Conservation (phyloP, 176 grass and related monocot genomes). For the Neostapfia colusana region DNA sequence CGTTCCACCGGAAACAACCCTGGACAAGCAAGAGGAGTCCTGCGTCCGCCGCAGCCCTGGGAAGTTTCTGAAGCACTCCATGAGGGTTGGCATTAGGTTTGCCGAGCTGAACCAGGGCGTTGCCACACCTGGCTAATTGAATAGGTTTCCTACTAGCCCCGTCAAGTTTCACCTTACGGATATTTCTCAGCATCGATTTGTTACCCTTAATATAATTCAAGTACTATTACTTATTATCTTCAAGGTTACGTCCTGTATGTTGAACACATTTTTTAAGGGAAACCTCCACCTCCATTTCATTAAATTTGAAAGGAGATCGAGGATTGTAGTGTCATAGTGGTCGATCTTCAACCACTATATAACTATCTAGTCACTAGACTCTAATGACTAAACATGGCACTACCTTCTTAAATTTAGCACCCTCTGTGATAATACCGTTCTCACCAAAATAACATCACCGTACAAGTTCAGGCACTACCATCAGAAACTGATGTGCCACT, state of each 20-base stretch:
- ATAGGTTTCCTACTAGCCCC: not conserved
- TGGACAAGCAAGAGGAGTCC: constrained; percentile 95
- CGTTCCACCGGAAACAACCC: constrained; percentile 78
- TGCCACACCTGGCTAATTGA: constrained; percentile 64
- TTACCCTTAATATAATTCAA: constrained; percentile 34
- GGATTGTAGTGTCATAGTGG: too few relatives aligned
- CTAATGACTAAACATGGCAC: too few relatives aligned
- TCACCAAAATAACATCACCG: too few relatives aligned
- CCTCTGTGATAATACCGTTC: too few relatives aligned
- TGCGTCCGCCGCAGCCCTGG: constrained; percentile 76
- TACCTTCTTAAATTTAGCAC: too few relatives aligned
- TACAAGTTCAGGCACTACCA: too few relatives aligned
- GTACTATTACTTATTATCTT: constrained; percentile 24
- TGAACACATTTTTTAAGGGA: too few relatives aligned
- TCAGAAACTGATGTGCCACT: too few relatives aligned
- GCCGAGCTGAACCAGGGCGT: constrained; percentile 90
- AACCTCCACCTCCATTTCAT: too few relatives aligned
- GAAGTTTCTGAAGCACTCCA: constrained; percentile 98
- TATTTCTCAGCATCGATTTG: constrained; percentile 31
- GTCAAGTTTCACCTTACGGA: not conserved
- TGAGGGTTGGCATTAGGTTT: constrained; percentile 96
- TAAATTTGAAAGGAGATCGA: too few relatives aligned
- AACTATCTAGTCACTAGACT: too few relatives aligned
- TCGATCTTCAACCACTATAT: too few relatives aligned
- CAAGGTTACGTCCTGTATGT: not conserved